Evolutionary conservation across 768 basidiomycete species (phyloP), one percentile per base, ranked within the genome.

Genomic region (Leccinum boreale): DNA sequence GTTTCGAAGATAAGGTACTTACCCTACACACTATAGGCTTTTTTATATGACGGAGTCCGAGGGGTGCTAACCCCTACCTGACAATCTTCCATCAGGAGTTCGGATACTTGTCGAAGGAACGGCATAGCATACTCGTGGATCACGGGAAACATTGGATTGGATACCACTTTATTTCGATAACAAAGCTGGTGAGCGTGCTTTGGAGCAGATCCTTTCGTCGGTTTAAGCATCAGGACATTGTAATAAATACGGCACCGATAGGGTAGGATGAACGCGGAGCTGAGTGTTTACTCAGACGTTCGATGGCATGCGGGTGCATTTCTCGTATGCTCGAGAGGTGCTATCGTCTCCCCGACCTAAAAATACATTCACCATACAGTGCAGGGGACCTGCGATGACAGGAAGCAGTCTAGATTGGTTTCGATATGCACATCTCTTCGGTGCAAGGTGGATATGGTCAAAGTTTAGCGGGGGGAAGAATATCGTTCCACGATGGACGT

Each of bases 361-460:
- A 21, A 36, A 3, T 3, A 3, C 21, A 17, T 45, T 48, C 15
- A 28, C 17, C 31, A 59, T 59, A 60, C 17, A 50, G 3, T 39
- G 15, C 8, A 29, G 14, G 42, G 19, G 17, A 10, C 21, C 14
- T 17, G 21, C 23, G 28, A 29, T 26, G 11, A 21, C 46, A 63
- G 64, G 67, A 59, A 15, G 48, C 67, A 23, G 60, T 44, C 39
- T 50, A 55, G 29, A 64, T 70, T 45, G 64, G 65, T 4, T 39
- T 28, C 53, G 49, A 24, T 31, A 35, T 15, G 62, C 51, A 15
- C 46, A 45, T 39, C 53, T 55, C 21, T 11, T 55, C 19, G 53
- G 57, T 12, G 52, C 60, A 15, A 36, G 23, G 59, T 67, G 21
- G 53, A 60, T 52, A 66, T 36, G 4, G 28, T 59, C 21, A 52